Evolutionary conservation across 208 protist species (phyloP), one percentile per base, ranked within the genome.

Genomic region (Entamoeba invadens): DNA sequence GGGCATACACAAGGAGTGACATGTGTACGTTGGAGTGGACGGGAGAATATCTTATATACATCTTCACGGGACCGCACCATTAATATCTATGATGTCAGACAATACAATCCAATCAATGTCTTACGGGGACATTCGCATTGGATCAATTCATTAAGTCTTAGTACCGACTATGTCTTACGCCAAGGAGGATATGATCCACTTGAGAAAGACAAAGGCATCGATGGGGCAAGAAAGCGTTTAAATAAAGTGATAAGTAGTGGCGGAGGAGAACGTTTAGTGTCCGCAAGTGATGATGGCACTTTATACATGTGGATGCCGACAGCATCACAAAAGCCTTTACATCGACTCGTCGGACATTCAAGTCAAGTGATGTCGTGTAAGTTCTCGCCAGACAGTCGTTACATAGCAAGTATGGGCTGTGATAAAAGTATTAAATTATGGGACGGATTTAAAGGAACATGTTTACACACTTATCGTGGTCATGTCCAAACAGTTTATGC

Each of bases 61-160:
- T 98, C 97, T 10, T 98, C 97, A 21, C 98, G 99, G 94, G 99
- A 99, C 95, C 95, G 98, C 42, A 98, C 97, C 8, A 96, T 99
- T 45, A 98, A 98, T 94, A 97, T 99, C 44, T 99, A 98, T 97
- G 96, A 98, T 92, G 96, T 96, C 31, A 92, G 93, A 44, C 97
- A 96, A 77, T 96, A 96, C 38, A 96, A 94, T 91, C 72, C 97
- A 10, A 91, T 96, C 31, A 93, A 96, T 31, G 96, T 95, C 10
- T 96, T 99, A 16, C 94, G 96, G 8, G 98, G 98, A n/a, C 98
- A 99, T 95, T 98, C 97, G 1, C 98, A 99, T 95, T 99, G 98
- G 98, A 98, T 99, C n/a, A 99, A 99, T 95, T 97, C 97, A 68
- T 93, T 99, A 35, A 97, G 98, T 25, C 96, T 99, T 35, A 98